Evolutionary conservation across 768 basidiomycete genomes (phyloP), one percentile per base, ranked within the genome.

Genomic region (Boletus subcaerulescens): DNA sequence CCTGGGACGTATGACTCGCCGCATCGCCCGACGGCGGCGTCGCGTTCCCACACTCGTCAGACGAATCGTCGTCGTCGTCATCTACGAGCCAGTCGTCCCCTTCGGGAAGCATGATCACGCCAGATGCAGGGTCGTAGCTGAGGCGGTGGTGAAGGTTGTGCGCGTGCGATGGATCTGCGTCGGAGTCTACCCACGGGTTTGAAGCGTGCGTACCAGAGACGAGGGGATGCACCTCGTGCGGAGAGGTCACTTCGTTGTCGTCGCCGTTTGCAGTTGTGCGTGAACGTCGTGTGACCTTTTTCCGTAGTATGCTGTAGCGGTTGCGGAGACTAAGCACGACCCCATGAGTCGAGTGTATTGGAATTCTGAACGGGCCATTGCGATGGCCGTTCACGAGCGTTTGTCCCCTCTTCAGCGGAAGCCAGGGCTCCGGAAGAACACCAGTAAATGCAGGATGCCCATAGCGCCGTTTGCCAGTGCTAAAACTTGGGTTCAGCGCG

Each of bases 381-480:
- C 64, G 60, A 50, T 61, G 43, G 44, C 75, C 68, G 59, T 92
- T 93, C 20, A 86, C 83, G 3, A 89, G 78, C 0, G 81, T 81
- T 64, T 93, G 88, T 0, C 85, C 88, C 65, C 86, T 91, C 74
- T 91, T 92, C 48, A 93, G 74, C 2, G 95, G 95, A 4, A 98
- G 80, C 96, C 96, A 98, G 0, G 96, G 95, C 54, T 88, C 85
- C 3, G 96, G 96, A 0, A 98, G 81, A 5, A 90, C 82, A 3
- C 96, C 96, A n/a, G 88, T 92, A 20, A 98, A 79, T 1, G 93
- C 96, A 4, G 96, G 96, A 67, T 98, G 96, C 0, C 91, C 94
- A 62, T 98, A 98, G 40, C 95, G 85, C 47, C 91, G 77, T 69
- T 95, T 93, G 11, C 93, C 93, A n/a, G 94, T 97, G 67, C 91